Base-by-base conservation (phyloP, 2,329 filamentous ascomycete species). In the Microdochium trichocladiopsis region DNA sequence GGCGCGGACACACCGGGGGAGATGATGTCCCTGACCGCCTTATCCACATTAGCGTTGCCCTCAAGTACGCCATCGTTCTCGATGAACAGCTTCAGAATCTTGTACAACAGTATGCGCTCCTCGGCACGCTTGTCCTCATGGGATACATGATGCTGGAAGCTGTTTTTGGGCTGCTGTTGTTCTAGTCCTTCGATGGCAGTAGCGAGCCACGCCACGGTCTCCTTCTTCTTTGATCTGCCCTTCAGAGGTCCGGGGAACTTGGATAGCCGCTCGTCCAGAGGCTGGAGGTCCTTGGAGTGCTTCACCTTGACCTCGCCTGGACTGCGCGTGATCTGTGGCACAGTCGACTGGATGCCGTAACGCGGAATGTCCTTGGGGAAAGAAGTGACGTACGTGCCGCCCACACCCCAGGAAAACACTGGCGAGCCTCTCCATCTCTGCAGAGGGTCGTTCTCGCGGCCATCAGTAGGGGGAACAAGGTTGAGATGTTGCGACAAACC, bases 151-250 rank as follows among this genome's bases (percentile, higher is more conserved):
- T 72, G 74, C 64, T 69, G 72, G 53, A 78, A 76, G 16, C 70
- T 72, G 28, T 70, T 71, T 59, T 71, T 79, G 48, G 72, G 82
- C 50, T 72, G 65, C 51, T 70, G 76, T 60, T 76, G 80, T 64
- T 95, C 89, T 33, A 96, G 71, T 1, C 73, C 73, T 36, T 89
- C 85, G 52, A 97, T 93, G 50, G 86, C 90, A 54, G 79, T 74
- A 4, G 78, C 80, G 47, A 99, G 75, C 94, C 95, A 99, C 2
- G 82, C 70, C 45, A 92, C 61, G 0, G 90, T 81, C 51, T 99
- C 93, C 73, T 97, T 99, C 77, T 99, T 99, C 76, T 96, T 97
- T 1, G 86, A 84, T 65, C 96, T 97, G 41, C 84, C 80, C 67
- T 87, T 91, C 25, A 99, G 73, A 2, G 95, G 94, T 0, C 94